These are phyloP conservation scores for Serpula lacrymans DNA, from an alignment of 768 basidiomycete genomes.

Conservation along the genomic window DNA sequence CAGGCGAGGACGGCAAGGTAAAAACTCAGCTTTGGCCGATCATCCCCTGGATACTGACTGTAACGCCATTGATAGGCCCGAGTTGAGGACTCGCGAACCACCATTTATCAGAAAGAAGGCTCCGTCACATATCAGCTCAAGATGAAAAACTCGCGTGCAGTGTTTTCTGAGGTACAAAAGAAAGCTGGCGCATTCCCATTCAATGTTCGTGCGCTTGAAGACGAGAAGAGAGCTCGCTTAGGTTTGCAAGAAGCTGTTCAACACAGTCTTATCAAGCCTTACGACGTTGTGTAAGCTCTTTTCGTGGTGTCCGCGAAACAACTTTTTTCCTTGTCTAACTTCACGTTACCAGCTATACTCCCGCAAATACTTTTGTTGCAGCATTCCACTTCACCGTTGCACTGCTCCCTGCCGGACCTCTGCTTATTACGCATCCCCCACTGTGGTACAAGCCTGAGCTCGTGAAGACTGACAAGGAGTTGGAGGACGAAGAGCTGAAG, in stretches of 20 bases:
- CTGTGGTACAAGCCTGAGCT: constrained; percentile 92
- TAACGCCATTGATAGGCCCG: constrained; percentile 60
- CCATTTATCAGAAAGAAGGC: constrained; percentile 88
- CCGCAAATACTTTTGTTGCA: constrained; percentile 80
- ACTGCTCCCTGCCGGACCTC: constrained; percentile 83
- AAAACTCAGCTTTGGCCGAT: constrained; percentile 9
- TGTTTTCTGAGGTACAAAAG: constrained; percentile 96
- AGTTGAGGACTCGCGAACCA: constrained; percentile 83
- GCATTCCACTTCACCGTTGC: constrained; percentile 98
- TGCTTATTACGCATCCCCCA: constrained; percentile 83
- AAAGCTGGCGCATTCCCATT: constrained; percentile 98
- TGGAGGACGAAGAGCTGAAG: constrained; percentile 87
- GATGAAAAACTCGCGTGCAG: constrained; percentile 95
- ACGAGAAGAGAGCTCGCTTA: constrained; percentile 94
- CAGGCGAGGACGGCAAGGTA: constrained; percentile 90
- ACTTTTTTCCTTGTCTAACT: constrained; percentile 5
- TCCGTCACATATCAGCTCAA: constrained; percentile 91
- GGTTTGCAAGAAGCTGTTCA: constrained; percentile 95
- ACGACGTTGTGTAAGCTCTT: constrained; percentile 81
- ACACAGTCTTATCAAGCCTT: constrained; percentile 90
- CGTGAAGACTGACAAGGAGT: constrained; percentile 83
- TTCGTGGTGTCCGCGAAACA: not conserved
- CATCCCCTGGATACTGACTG: not conserved
- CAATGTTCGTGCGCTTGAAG: constrained; percentile 90
- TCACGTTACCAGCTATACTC: constrained; percentile 60